Conservation (phyloP, 2,329 filamentous ascomycete genomes). For the Phialophora tarda region DNA sequence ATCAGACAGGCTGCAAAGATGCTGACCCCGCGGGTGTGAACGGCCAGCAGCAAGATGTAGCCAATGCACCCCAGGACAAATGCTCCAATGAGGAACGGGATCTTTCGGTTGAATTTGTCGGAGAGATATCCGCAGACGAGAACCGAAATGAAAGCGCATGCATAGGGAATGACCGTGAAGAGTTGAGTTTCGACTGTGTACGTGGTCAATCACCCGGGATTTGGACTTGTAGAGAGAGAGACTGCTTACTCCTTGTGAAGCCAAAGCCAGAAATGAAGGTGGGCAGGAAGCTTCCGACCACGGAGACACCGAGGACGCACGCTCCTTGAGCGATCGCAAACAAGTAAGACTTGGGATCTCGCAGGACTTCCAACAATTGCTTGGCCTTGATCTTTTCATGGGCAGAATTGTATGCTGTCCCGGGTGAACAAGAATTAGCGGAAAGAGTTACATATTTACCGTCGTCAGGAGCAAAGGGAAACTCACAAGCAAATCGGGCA, state of each 20-base stretch:
- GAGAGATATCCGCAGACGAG: background rate
- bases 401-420: background rate
- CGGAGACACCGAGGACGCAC: background rate
- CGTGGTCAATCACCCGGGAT: background rate
- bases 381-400: background rate
- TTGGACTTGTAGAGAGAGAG: background rate
- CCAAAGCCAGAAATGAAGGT: background rate
- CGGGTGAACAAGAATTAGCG: background rate
- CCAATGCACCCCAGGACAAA: background rate
- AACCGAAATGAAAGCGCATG: background rate
- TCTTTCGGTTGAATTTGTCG: background rate
- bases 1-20: background rate
- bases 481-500: background rate
- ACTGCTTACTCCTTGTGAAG: background rate
- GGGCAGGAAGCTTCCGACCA: background rate
- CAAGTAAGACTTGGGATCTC: background rate
- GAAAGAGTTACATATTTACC: background rate
- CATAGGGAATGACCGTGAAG: constrained; percentile 5
- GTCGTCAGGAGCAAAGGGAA: background rate
- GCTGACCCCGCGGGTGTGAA: background rate
- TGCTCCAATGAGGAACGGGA: background rate
- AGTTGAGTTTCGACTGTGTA: background rate
- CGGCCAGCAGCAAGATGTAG: background rate
- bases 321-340: background rate
- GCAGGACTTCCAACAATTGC: background rate